A percentile compares a stretch with the other conserved stretches of the same genome.
phyloP scores from a whole-genome alignment of 2,329 filamentous ascomycete genomes.

The Fusarium nelsonii region DNA sequence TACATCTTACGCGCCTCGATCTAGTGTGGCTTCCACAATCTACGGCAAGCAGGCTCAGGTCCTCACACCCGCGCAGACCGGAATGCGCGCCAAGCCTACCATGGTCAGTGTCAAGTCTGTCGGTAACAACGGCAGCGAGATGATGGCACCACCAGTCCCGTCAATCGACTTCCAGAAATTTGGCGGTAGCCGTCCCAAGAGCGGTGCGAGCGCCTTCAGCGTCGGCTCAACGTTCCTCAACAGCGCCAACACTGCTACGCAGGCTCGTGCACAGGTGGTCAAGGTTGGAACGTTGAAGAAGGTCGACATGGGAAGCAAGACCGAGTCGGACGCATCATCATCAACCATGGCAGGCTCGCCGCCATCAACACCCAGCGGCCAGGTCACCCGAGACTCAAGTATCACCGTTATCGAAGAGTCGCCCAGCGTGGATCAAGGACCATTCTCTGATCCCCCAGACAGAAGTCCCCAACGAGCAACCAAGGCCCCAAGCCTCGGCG shows the following conservation, averaged over 20 bases:
- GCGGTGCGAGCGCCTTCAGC: conserved; percentile 71
- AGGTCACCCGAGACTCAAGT: conserved; percentile 55
- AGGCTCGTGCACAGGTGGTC: conserved; percentile 70
- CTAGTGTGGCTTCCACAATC: conserved; percentile 90
- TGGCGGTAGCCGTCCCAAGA: conserved; percentile 62
- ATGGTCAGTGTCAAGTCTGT: conserved; percentile 91
- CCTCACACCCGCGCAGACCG: conserved; percentile 84
- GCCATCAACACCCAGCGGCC: conserved; percentile 41
- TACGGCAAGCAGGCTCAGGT: conserved; percentile 93
- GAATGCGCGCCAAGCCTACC: conserved; percentile 87
- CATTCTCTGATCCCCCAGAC: conserved; percentile 69
- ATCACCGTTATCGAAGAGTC: conserved; percentile 65
- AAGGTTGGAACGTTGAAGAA: conserved; percentile 68
- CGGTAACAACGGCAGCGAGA: conserved; percentile 64
- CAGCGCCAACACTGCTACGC: conserved; percentile 70
- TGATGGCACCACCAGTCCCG: conserved; percentile 77
- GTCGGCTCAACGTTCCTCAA: conserved; percentile 77
- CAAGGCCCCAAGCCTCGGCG: conserved; percentile 64
- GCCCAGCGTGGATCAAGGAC: conserved; percentile 65
- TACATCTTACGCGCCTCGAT: conserved; percentile 70
- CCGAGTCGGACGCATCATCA: conserved; percentile 52
- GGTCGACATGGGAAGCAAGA: conserved; percentile 55
- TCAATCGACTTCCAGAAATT: conserved; percentile 75
- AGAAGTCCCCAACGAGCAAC: conserved; percentile 46
- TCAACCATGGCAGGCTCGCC: conserved; percentile 35